phyloP scores from a whole-genome alignment of 2,329 filamentous ascomycete species.

The Penicillium sp. region DNA sequence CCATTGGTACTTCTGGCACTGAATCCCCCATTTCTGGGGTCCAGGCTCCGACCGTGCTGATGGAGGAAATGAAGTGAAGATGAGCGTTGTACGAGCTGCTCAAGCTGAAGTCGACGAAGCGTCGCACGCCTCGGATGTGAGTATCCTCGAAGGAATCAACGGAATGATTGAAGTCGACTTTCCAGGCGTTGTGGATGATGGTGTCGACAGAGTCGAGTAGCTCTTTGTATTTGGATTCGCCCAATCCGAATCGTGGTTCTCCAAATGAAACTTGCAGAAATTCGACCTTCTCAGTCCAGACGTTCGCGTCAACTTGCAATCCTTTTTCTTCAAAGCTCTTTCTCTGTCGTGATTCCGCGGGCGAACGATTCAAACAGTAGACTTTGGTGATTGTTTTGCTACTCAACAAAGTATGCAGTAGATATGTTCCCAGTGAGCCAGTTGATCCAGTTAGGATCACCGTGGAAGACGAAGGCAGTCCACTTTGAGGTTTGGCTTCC shows the following conservation, averaged over 20 bases:
- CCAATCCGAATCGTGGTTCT: constrained; percentile 28
- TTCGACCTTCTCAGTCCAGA: constrained; percentile 34
- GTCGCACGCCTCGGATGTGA: constrained; percentile 31
- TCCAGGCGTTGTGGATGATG: constrained; percentile 40
- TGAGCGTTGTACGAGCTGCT: constrained; percentile 21
- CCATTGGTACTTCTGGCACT: constrained; percentile 31
- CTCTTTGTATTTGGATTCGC: constrained; percentile 21
- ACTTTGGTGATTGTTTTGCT: constrained; percentile 41
- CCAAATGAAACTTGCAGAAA: constrained; percentile 31
- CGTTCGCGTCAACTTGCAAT: constrained; percentile 22
- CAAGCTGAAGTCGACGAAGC: constrained; percentile 29
- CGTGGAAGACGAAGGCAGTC: constrained; percentile 7
- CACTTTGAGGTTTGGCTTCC: background rate
- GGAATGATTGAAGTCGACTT: constrained; percentile 37
- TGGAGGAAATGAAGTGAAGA: constrained; percentile 33
- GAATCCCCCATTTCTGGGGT: constrained; percentile 15
- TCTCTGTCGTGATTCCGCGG: constrained; percentile 44
- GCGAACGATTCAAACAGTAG: constrained; percentile 48
- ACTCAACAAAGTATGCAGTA: constrained; percentile 41
- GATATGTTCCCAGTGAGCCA: constrained; percentile 49
- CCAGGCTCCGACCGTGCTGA: constrained; percentile 28
- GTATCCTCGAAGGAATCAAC: constrained; percentile 34
- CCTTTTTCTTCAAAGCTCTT: constrained; percentile 40
- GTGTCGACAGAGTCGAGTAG: constrained; percentile 26
- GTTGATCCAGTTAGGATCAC: constrained; percentile 50